Base-by-base conservation (phyloP, 306 rosid species). In the Acmispon strigosus region DNA sequence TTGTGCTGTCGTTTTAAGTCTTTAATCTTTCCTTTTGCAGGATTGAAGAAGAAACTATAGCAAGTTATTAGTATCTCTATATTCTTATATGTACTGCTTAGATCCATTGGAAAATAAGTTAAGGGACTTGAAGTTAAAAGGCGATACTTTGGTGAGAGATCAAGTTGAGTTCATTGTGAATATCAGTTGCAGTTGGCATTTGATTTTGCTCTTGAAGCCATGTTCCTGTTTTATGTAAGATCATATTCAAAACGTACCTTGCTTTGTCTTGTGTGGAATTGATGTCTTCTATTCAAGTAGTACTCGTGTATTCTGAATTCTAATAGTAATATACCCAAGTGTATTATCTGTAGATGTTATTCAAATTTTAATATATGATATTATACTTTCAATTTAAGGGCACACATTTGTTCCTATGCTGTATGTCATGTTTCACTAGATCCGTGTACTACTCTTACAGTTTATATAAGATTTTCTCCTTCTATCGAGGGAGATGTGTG, bases 1-100 rank as follows among this genome's bases (percentile, higher is more conserved):
- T 47, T 54, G 39, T 78, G 41, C 20, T 37, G 15, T 3, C 24
- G 9, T 15, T 64, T 36, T 45, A 58, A 43, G 8, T 44, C 3
- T 56, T 42, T 39, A 14, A 47, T 61, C 1, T 22, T 61, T 62
- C 27, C n/a, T 66, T 53, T 63, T 55, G 58, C 70, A 80, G 84
- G 76, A 80, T 1, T 80, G 62, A 75, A 48, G 73, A 56, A 62
- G 62, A 74, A 61, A 39, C 5, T 39, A 34, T 13, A 62, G 64
- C 34, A 44, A 74, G 61, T 67, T 60, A 44, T 5, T 16, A 12
- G 22, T 48, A 47, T 37, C 19, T 32, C 5, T 32, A 22, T 66
- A 70, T 60, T 66, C 66, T 43, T 67, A 52, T 60, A 58, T 78
- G 29, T 54, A 27, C 16, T 32, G 12, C 41, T 19, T 45, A 24